A percentile compares a stretch with the other conserved stretches of the same genome.
Conservation (phyloP, 208 protist species). For the Herpetomonas samuelpessoai region DNA sequence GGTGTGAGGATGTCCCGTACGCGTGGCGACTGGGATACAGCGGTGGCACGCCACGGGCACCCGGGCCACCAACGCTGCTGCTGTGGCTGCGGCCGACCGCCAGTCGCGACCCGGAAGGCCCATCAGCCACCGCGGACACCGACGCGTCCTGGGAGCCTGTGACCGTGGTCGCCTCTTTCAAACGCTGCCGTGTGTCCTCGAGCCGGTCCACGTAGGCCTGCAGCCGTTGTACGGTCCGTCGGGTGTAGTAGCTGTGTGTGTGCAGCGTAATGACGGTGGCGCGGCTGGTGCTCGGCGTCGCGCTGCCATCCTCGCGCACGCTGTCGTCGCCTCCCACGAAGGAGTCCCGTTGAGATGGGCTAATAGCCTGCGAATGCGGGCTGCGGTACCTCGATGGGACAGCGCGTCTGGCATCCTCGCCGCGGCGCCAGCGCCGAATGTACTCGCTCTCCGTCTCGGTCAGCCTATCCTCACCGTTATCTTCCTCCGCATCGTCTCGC, state of each 20-base stretch:
- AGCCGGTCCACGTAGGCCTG: constrained; percentile 29
- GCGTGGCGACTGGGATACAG: not conserved
- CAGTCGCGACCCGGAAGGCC: too few relatives aligned
- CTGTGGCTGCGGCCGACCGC: too few relatives aligned
- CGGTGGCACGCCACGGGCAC: not conserved
- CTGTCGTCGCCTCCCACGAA: not conserved
- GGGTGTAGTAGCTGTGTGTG: constrained; percentile 29
- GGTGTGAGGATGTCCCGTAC: not conserved
- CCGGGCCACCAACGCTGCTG: not conserved
- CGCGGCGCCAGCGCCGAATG: not conserved
- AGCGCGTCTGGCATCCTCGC: not conserved
- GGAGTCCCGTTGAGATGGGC: not conserved
- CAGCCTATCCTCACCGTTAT: not conserved
- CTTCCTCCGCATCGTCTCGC: not conserved
- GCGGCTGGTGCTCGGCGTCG: not conserved
- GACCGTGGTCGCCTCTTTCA: constrained; percentile 2
- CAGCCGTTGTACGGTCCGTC: constrained; percentile 31
- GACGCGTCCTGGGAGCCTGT: not conserved
- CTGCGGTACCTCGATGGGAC: not conserved
- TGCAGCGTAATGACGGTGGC: constrained; percentile 45
- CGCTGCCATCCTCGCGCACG: not conserved
- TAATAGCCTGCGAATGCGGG: not conserved
- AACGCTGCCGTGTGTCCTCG: constrained; percentile 27
- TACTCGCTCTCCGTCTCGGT: not conserved
- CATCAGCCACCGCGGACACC: too few relatives aligned